A percentile compares a stretch with the other conserved stretches of the same genome.
Conservation (phyloP, 78 protist species). For the Dictyostelium capitatum region DNA sequence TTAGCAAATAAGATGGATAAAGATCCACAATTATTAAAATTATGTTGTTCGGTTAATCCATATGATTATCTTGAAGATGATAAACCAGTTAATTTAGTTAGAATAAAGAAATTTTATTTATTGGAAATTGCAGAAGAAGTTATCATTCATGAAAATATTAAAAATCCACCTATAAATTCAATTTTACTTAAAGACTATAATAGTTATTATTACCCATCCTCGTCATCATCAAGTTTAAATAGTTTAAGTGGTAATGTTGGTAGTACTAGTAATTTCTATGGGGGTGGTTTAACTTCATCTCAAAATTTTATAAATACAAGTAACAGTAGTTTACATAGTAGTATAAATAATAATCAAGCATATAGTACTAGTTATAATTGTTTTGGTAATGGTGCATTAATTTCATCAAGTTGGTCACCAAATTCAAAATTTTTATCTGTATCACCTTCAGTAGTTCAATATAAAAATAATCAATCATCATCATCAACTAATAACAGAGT, state of each 20-base stretch:
- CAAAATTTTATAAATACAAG: not conserved
- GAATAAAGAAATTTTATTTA: conserved; percentile 49
- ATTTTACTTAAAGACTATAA: not conserved
- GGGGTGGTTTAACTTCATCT: not conserved
- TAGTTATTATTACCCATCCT: not conserved
- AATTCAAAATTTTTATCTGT: conserved; percentile 54
- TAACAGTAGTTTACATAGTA: not conserved
- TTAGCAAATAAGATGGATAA: conserved; percentile 26
- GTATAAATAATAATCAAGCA: not conserved
- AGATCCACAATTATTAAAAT: not conserved
- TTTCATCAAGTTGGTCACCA: conserved; percentile 75
- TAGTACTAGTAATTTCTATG: too few relatives aligned
- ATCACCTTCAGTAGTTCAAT: conserved; percentile 6
- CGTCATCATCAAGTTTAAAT: not conserved
- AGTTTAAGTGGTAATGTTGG: not conserved
- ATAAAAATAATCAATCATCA: not conserved
- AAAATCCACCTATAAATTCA: not conserved
- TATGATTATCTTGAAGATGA: conserved; percentile 67
- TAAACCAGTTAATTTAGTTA: not conserved
- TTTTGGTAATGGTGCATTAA: not conserved
- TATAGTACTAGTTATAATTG: not conserved
- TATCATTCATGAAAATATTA: conserved; percentile 30
- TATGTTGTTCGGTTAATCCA: conserved; percentile 54
- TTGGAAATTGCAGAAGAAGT: conserved; percentile 49
- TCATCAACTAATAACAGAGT: not conserved